Percentiles rank a stretch among this genome's conserved stretches.
phyloP scores from a whole-genome alignment of 805 yeast genomes.

The Pichia rugopelliculosa region DNA sequence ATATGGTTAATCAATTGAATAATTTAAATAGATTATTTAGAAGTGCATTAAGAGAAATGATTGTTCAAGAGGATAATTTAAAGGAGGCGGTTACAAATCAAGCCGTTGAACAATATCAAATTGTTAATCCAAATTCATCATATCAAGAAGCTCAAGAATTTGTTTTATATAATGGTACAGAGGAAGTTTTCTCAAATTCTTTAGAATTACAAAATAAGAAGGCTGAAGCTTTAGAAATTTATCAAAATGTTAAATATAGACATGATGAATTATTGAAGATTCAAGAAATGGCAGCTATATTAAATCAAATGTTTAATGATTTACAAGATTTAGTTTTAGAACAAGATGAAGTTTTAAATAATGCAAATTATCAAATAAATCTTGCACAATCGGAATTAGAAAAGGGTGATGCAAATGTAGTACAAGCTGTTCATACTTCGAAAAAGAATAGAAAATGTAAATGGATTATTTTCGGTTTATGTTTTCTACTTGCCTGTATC shows the following conservation, averaged over 20 bases:
- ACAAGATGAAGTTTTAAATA: slow-evolving; percentile 78
- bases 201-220: slow-evolving; percentile 47
- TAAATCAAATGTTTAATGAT: slow-evolving; percentile 83
- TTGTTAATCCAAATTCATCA: slow-evolving; percentile 72
- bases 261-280: slow-evolving; percentile 84
- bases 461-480: slow-evolving; percentile 63
- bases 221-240: slow-evolving; percentile 81
- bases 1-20: slow-evolving; percentile 82
- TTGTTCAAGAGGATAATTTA: slow-evolving; percentile 73
- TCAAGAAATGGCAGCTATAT: slow-evolving; percentile 87
- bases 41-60: slow-evolving; percentile 72
- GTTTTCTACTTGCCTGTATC: slow-evolving; percentile 39
- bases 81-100: slow-evolving; percentile 71
- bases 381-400: slow-evolving; percentile 81
- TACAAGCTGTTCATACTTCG: slow-evolving; percentile 75
- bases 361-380: slow-evolving; percentile 66
- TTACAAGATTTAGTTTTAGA: slow-evolving; percentile 92
- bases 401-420: slow-evolving; percentile 84
- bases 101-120: slow-evolving; percentile 81
- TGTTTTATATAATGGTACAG: slow-evolving; percentile 70
- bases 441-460: slow-evolving; percentile 80
- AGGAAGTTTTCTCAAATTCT: slow-evolving; percentile 89
- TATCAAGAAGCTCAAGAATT: slow-evolving; percentile 77
- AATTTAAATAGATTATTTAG: slow-evolving; percentile 73
- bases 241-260: slow-evolving; percentile 84